phyloP scores from a whole-genome alignment of 1,284 basidiomycete genomes.

The Malassezia vespertilionis region DNA sequence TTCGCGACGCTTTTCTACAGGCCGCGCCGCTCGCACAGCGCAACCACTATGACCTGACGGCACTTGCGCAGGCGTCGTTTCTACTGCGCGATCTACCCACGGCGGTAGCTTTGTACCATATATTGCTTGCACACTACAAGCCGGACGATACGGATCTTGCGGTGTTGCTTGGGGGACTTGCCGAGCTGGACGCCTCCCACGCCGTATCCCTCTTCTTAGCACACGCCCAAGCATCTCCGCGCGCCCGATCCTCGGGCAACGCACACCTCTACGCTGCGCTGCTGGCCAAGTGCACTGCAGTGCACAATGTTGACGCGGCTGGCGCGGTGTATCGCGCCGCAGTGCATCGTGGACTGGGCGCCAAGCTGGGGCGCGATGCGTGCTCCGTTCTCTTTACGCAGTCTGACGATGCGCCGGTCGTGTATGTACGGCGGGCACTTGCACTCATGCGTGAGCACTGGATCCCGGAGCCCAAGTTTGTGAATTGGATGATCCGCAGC shows the following conservation, averaged over 20 bases:
- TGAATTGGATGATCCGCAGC: slow-evolving; percentile 10
- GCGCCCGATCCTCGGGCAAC: neutral
- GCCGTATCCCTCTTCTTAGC: neutral
- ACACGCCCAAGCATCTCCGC: neutral
- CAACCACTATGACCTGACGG: slow-evolving; percentile 8
- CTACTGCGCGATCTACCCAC: slow-evolving; percentile 2
- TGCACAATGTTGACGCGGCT: neutral
- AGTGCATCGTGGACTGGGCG: neutral
- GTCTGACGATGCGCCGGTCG: neutral
- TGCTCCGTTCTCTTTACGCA: neutral
- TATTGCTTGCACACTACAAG: neutral
- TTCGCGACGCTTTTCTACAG: slow-evolving; percentile 11
- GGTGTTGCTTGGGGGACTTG: slow-evolving; percentile 11
- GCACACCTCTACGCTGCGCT: slow-evolving; percentile 13
- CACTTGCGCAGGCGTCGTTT: slow-evolving; percentile 13
- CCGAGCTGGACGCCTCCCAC: neutral
- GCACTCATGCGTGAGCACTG: slow-evolving; percentile 11
- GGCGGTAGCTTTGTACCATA: neutral
- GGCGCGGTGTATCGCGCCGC: neutral
- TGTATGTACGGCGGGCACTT: neutral
- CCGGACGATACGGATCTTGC: slow-evolving; percentile 9
- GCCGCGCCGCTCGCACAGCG: neutral
- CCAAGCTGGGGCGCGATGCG: neutral
- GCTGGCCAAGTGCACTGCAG: neutral
- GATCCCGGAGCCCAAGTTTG: neutral